Evolutionary conservation across 1,139 yeast species (phyloP), one percentile per base, ranked within the genome.

Genomic region (Pichia inconspicua): DNA sequence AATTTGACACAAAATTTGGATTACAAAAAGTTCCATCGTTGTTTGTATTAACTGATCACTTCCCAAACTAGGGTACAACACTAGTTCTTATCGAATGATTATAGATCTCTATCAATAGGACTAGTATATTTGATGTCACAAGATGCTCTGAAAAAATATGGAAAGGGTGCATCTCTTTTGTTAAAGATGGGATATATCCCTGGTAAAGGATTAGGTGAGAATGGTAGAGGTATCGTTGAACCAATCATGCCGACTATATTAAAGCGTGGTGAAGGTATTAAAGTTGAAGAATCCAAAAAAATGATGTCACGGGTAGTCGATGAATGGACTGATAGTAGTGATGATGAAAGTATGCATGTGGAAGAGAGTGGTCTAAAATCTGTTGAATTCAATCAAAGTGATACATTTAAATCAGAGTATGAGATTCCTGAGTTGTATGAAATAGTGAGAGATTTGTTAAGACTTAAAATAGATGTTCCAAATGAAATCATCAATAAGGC

Each of bases 121-220:
- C 17, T 27, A 27, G 11, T 8, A 27, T 9, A 27, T 11, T 27
- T 27, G 10, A 45, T 48, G 49, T 22, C 45, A 2, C 43, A 43
- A 37, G 44, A 47, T 22, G 28, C 44, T 9, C 17, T 48, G n/a
- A 46, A 50, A 32, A 54, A 61, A 48, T 90, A 89, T 59, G 97
- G 98, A 10, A 78, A 88, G 42, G 98, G 97, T 35, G 96, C 96
- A 2, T 69, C 75, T 47, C 69, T 92, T 46, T 65, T 92, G 71
- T 73, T 80, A 59, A 76, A 80, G 56, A 90, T 92, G 97, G 98
- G 98, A 0, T 90, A 88, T 63, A 73, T 74, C 15, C 77, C 77
- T 41, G 98, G 98, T 0, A 71, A 76, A 54, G 97, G 97, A 0
- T 73, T 92, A 25, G 98, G 98, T 0, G 66, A 69, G 5, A 66